phyloP scores from a whole-genome alignment of 441 rosid species.

The Gossypium gossypioides region DNA sequence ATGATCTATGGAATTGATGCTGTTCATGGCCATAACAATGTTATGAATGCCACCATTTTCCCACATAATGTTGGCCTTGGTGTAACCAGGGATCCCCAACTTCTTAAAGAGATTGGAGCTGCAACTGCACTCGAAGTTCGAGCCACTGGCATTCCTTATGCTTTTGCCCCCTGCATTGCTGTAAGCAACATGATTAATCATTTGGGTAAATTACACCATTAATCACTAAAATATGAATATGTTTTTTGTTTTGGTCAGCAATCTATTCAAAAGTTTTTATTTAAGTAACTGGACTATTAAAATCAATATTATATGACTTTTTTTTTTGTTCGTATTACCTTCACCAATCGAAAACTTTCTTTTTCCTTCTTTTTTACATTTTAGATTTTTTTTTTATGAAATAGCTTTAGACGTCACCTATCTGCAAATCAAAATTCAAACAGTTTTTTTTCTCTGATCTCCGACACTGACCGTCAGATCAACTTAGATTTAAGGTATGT shows the following conservation, averaged over 20 bases:
- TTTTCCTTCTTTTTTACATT: neutral
- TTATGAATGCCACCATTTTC: constrained; percentile 6
- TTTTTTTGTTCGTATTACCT: neutral
- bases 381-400: too few relatives aligned
- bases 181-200: constrained; percentile 24
- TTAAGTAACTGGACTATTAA: too few relatives aligned
- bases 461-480: neutral
- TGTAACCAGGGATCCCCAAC: constrained; percentile 39
- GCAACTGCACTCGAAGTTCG: constrained; percentile 70
- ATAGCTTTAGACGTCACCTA: neutral
- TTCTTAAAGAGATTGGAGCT: constrained; percentile 44
- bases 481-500: neutral
- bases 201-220: neutral
- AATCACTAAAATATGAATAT: too few relatives aligned
- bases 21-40: constrained; percentile 9
- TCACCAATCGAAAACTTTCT: neutral
- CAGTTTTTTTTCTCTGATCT: neutral
- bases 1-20: constrained; percentile 7
- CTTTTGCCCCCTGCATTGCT: constrained; percentile 69
- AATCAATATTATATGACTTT: too few relatives aligned
- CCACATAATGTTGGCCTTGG: constrained; percentile 12
- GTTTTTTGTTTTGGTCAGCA: neutral
- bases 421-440: too few relatives aligned
- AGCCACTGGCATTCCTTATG: constrained; percentile 63
- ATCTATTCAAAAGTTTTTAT: too few relatives aligned